Evolutionary conservation across 176 grass and related monocot genomes (phyloP).

Genomic region (Alopecurus myosuroides): DNA sequence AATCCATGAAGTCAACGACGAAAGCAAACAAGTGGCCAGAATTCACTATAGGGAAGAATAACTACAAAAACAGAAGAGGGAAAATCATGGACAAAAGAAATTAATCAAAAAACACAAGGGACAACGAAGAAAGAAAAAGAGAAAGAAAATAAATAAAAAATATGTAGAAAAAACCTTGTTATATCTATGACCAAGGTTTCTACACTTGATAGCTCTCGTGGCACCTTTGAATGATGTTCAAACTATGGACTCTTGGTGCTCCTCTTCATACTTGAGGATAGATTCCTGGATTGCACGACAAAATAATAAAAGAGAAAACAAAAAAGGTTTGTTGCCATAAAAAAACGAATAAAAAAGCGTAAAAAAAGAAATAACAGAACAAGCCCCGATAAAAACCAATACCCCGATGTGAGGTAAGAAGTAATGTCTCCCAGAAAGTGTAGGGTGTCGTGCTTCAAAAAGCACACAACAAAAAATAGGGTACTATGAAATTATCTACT

Average conservation of each 20-base stretch:
- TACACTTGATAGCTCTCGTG: background rate
- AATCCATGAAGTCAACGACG: no score
- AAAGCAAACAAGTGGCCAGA: no score
- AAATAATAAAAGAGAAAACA: background rate
- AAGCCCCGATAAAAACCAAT: no score
- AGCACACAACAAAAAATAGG: background rate
- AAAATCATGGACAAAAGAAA: no score
- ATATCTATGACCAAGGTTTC: background rate
- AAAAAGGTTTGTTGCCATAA: no score
- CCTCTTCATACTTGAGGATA: background rate
- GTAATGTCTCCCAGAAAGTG: background rate
- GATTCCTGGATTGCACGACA: background rate
- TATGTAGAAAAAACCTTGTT: background rate
- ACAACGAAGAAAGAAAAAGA: no score
- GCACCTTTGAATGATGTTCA: background rate
- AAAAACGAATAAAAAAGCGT: no score
- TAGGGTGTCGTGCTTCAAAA: background rate
- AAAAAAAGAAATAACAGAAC: no score
- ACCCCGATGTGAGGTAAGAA: background rate
- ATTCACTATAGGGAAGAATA: no score
- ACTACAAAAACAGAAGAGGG: no score
- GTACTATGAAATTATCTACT: background rate
- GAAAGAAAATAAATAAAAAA: background rate
- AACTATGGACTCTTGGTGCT: background rate
- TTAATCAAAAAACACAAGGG: no score